Conservation (phyloP, 2,329 filamentous ascomycete genomes). For the Botrytis deweyae region DNA sequence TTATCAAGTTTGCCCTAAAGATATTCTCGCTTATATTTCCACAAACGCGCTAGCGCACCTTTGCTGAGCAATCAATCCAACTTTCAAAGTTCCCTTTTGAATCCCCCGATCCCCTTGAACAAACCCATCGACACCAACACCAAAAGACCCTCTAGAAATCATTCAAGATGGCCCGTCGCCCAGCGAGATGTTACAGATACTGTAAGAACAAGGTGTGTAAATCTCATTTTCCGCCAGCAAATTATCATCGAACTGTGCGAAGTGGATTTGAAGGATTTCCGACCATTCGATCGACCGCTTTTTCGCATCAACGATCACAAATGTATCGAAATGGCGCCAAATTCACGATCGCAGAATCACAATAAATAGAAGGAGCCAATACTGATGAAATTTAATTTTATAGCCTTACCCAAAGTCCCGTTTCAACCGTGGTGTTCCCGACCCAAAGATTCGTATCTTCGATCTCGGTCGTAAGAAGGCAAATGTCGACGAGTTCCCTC, state of each 20-base stretch:
- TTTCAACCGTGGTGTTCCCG: constrained; percentile 98
- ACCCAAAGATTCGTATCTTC: constrained; percentile 88
- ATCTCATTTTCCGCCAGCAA: constrained; percentile 13
- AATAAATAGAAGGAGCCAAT: constrained; percentile 5
- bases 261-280: constrained; percentile 18
- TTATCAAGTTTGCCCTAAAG: constrained; percentile 17
- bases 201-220: constrained; percentile 99
- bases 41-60: not conserved
- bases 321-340: not conserved
- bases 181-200: constrained; percentile 99
- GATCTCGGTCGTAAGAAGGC: constrained; percentile 98
- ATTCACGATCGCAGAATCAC: not conserved
- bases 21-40: constrained; percentile 22
- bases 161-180: constrained; percentile 98
- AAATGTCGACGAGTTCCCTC: constrained; percentile 98
- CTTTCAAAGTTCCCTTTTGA: constrained; percentile 20
- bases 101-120: constrained; percentile 23
- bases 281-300: constrained; percentile 21
- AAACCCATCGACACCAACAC: constrained; percentile 43
- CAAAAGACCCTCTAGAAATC: constrained; percentile 54
- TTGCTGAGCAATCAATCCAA: constrained; percentile 17
- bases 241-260: constrained; percentile 12
- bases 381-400: constrained; percentile 28
- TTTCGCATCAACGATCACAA: constrained; percentile 3
- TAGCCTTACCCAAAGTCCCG: constrained; percentile 98